Percentiles rank a stretch among this genome's conserved stretches.
phyloP scores from a whole-genome alignment of 495 filamentous ascomycete genomes.

The Annulohypoxylon stygium region DNA sequence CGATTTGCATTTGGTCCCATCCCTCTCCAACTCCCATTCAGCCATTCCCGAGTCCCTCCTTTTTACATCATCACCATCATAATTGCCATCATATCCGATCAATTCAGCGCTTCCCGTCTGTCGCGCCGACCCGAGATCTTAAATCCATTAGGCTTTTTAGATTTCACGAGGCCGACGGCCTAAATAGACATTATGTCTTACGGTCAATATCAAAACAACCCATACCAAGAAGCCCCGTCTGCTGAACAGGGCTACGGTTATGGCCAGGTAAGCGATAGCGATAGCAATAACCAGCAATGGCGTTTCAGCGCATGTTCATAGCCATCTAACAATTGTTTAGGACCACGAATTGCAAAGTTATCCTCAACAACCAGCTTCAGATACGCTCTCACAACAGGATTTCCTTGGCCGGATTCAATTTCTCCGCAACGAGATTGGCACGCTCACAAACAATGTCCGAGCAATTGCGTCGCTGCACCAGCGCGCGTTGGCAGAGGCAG shows the following conservation, averaged over 20 bases:
- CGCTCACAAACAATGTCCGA: conserved; percentile 66
- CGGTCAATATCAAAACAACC: conserved; percentile 53
- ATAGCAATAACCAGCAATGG: neutral
- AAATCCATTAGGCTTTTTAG: conserved; percentile 21
- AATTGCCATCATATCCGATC: conserved; percentile 26
- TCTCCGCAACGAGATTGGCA: conserved; percentile 68
- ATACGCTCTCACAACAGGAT: conserved; percentile 64
- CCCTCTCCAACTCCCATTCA: conserved; percentile 29
- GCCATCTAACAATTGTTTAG: conserved; percentile 38
- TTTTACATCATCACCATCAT: conserved; percentile 24
- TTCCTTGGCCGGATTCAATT: conserved; percentile 72
- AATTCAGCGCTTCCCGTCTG: conserved; percentile 15
- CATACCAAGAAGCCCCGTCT: conserved; percentile 59
- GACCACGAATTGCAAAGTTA: conserved; percentile 59
- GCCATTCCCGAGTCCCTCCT: neutral
- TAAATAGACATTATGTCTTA: conserved; percentile 58
- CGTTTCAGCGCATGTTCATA: neutral
- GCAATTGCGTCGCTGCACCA: conserved; percentile 71
- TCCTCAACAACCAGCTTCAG: conserved; percentile 47
- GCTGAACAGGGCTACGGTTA: conserved; percentile 64
- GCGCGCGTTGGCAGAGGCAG: conserved; percentile 67
- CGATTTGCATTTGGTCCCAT: conserved; percentile 9
- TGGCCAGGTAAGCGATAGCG: conserved; percentile 46
- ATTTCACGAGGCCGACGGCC: conserved; percentile 28
- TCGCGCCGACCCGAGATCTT: conserved; percentile 5